Base-by-base conservation (phyloP, 208 protist species). In the Crithidia expoeki region DNA sequence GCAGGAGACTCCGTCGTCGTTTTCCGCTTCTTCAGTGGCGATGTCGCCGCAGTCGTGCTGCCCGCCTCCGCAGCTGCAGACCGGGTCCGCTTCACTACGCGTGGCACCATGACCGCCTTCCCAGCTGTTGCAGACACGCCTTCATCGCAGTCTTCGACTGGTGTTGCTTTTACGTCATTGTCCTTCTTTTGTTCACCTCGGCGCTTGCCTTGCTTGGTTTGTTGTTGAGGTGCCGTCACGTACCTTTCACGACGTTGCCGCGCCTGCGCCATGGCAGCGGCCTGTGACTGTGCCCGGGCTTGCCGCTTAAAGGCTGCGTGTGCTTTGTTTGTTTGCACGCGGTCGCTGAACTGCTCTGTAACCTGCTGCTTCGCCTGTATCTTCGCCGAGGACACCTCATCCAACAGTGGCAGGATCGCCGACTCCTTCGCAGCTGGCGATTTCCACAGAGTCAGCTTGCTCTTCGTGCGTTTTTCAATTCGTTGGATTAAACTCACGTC, bases 381-480 rank as follows among this genome's bases (percentile, higher is more conserved):
- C 73, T 95, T 95, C 27, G 90, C 90, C 21, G 80, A 74, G 0
- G 84, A 91, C 2, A 95, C 90, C 42, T 95, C 90, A 50, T 95
- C 90, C 11, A 95, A 73, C 42, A 95, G 56, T 46, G 83, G 75
- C 28, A 95, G 63, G 0, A 95, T 76, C 10, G 68, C 38, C 19
- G 75, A 68, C 59, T 95, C 90, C 50, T 62, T 69, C 19, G 91
- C 60, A 12, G 74, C 76, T 25, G 81, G 80, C 12, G 80, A 73
- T 50, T 84, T 81, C 84, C 86, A 95, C 28, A 82, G 60, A 14
- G 21, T 64, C 57, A 92, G 38, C 0, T 53, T 75, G 32, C 67
- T 69, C 36, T 70, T 52, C 14, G 84, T 67, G 51, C 79, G 76
- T 30, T 76, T 74, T 68, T 95, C 90, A 51, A 94, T 84, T 9